Percentiles rank a stretch among this genome's conserved stretches.
Evolutionary conservation across 768 basidiomycete genomes (phyloP).

Genomic region (Suillus subaureus): DNA sequence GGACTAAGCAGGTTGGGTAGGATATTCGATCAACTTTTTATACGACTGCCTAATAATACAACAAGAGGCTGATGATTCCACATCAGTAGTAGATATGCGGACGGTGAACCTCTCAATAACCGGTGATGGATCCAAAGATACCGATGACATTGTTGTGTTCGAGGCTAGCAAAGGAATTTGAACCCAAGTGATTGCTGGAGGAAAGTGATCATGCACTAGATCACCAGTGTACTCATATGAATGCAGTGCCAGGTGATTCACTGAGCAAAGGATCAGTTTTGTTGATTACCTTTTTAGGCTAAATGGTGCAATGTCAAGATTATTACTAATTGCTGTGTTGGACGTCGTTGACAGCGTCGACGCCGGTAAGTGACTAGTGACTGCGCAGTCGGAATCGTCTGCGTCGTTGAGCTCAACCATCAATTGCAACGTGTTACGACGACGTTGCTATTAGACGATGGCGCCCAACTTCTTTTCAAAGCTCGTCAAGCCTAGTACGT

Average conservation of each 20-base stretch:
- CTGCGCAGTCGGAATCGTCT: neutral
- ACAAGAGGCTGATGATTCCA: neutral
- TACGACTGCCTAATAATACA: neutral
- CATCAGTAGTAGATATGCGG: neutral
- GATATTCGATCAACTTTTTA: neutral
- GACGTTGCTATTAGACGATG: slow-evolving; percentile 17
- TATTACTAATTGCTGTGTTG: neutral
- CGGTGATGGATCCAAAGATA: neutral
- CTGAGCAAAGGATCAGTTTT: too few species aligned
- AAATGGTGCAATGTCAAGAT: neutral
- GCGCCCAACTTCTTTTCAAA: slow-evolving; percentile 34
- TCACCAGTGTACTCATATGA: too few species aligned
- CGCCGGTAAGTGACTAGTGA: neutral
- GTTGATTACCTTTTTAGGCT: neutral
- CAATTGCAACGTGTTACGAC: neutral
- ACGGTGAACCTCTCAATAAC: neutral
- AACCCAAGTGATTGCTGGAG: too few species aligned
- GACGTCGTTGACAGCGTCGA: neutral
- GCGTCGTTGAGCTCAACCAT: neutral
- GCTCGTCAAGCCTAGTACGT: slow-evolving; percentile 26
- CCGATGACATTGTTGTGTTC: neutral
- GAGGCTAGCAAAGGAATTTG: too few species aligned
- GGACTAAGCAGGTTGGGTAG: neutral
- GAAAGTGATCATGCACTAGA: too few species aligned
- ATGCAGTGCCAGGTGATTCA: too few species aligned